Percentiles rank a stretch among this genome's conserved stretches.
Conservation (phyloP, 2,329 filamentous ascomycete species). For the Xylariaceae sp. region DNA sequence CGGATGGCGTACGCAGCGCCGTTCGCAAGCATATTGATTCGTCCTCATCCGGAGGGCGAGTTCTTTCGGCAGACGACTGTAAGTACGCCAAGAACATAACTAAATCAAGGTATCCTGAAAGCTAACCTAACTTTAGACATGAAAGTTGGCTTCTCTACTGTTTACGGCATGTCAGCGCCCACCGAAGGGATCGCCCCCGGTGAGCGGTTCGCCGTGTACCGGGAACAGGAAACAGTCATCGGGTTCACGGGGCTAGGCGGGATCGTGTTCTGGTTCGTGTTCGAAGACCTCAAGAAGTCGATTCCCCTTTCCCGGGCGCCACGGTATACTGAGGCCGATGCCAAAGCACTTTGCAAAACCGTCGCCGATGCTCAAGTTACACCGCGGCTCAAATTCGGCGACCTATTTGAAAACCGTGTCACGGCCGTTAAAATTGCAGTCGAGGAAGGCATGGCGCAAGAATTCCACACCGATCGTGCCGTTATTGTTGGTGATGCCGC, state of each 20-base stretch:
- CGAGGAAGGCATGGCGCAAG: background rate
- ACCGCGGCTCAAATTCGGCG: background rate
- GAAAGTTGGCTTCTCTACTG: background rate
- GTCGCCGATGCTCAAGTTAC: background rate
- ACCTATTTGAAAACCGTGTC: background rate
- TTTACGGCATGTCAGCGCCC: slow-evolving; percentile 1
- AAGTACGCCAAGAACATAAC: background rate
- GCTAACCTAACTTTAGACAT: background rate
- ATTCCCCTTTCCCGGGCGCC: background rate
- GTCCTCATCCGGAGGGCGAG: background rate
- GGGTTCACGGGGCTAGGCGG: background rate
- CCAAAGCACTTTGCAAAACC: background rate
- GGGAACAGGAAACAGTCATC: background rate
- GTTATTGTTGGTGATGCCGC: slow-evolving; percentile 4
- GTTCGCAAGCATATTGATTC: slow-evolving; percentile 8
- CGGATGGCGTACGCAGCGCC: slow-evolving; percentile 19
- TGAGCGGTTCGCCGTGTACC: slow-evolving; percentile 1
- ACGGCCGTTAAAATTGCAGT: background rate
- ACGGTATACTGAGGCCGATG: background rate
- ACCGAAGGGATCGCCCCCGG: background rate
- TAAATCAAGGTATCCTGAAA: background rate
- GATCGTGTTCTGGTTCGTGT: background rate
- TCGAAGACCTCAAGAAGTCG: slow-evolving; percentile 1
- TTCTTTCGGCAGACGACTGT: slow-evolving; percentile 1
- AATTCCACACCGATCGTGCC: background rate